Base-by-base conservation (phyloP, 2,329 filamentous ascomycete species). In the Neospermospora avenae region DNA sequence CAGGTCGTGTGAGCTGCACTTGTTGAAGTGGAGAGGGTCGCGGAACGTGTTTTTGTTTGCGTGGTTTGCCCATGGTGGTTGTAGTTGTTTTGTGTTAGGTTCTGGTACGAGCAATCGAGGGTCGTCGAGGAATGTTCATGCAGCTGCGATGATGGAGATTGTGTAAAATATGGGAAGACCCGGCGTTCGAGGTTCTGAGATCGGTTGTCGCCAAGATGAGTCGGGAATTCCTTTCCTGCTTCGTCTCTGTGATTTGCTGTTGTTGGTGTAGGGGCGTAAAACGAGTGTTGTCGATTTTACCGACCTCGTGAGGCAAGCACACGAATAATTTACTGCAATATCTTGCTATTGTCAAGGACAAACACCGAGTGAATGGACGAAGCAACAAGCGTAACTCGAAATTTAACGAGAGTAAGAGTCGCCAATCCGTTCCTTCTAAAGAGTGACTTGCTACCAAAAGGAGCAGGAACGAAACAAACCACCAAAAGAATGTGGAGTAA, bases 1-100 rank as follows among this genome's bases (percentile, higher is more conserved):
- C 39, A 34, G 68, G 65, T 55, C 68, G 58, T 7, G 63, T 63
- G 53, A 61, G 59, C n/a, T 67, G 63, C 25, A 70, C 70, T 65
- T 73, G 71, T 31, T 67, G 59, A 14, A 73, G 67, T 4, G 72
- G 72, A 2, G 70, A 72, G 7, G 71, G 71, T 13, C 63, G 66
- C 28, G 61, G 61, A 24, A 66, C 60, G 34, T 64, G 63, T 8
- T 63, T 61, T 7, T 57, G 55, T 24, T 57, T 48, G 2, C 42
- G 55, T 39, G 55, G 55, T 44, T 39, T 57, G 1, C 55, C 55
- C 55, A 57, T 57, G 3, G 11, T 35, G 42, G 6, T 16, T 34
- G 42, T 35, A 16, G 48, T 41, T 18, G 42, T n/a, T n/a, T n/a
- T n/a, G n/a, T n/a, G n/a, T n/a, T n/a, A n/a, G n/a, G n/a, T n/a